Evolutionary conservation across 257 asterid genomes (phyloP).

Genomic region (Craterostigma plantagineum): DNA sequence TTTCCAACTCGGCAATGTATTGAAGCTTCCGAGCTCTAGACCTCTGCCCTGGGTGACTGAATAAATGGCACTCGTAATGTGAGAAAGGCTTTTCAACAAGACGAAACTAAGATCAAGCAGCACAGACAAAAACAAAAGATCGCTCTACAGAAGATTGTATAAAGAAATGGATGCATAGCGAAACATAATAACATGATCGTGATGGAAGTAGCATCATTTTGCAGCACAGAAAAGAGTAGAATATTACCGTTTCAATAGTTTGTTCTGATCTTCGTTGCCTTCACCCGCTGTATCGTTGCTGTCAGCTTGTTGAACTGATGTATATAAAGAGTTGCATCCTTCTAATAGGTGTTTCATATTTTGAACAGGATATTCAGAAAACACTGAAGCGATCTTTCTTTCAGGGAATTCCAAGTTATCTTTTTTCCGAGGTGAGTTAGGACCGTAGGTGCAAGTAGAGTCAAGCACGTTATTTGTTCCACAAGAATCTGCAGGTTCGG

Average conservation of each 20-base stretch:
- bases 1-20: slow-evolving; percentile 71
- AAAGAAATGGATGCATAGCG: no score
- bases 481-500: slow-evolving; percentile 19
- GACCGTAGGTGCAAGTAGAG: slow-evolving; percentile 49
- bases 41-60: slow-evolving; percentile 84
- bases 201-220: no score
- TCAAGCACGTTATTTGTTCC: slow-evolving; percentile 21
- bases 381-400: slow-evolving; percentile 40
- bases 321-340: slow-evolving; percentile 13
- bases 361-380: slow-evolving; percentile 36
- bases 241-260: slow-evolving; percentile 38
- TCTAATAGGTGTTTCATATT: slow-evolving; percentile 27
- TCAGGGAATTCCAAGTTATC: slow-evolving; percentile 30
- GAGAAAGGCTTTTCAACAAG: background rate
- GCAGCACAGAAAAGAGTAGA: background rate
- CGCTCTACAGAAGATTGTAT: no score
- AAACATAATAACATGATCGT: no score
- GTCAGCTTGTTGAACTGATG: no score
- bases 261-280: slow-evolving; percentile 21
- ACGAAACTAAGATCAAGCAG: no score
- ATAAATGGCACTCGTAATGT: background rate
- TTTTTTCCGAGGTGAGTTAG: slow-evolving; percentile 65
- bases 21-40: slow-evolving; percentile 74
- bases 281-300: background rate
- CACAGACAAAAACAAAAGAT: no score